Evolutionary conservation across 1,284 basidiomycete genomes (phyloP), one percentile per base, ranked within the genome.

Genomic region (Tylopilus sp.): DNA sequence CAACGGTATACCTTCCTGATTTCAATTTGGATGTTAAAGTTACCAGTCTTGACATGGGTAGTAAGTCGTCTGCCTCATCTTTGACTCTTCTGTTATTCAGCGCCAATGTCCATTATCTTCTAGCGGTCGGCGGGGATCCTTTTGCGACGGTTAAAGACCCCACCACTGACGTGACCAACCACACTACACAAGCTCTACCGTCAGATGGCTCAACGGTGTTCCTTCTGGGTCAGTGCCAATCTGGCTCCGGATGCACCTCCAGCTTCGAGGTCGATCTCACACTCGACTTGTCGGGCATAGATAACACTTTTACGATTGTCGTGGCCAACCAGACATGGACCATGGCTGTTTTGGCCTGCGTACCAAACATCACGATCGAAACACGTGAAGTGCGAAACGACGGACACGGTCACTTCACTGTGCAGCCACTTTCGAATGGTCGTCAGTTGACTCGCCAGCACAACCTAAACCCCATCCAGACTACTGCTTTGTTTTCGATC

Each of bases 391-490:
- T 64, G 19, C 56, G 56, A 24, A 58, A 56, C 2, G 43, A 29
- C 4, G 56, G 56, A 4, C 50, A 47, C 3, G 53, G 50, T 54
- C 48, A 33, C 1, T 37, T 59, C 4, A 48, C 39, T 8, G 58
- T 60, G 11, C 53, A 49, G 17, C 47, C 57, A 11, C 33, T 50
- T 14, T 17, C 43, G 3, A 13, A 35, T 2, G 36, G 32, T 2
- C 19, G n/a, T 40, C 43, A 20, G 37, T 36, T 68, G 17, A 52
- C 39, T 0, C 53, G 36, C 6, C 65, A 67, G 43, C 56, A 65
- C 0, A 67, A 70, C 45, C 48, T 70, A 1, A 48, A 69, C 40
- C 22, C 48, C 0, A 8, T 60, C 19, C 68, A 70, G 48, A 62
- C 58, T 2, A 52, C 42, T 6, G 56, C 58, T 7, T 26, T 67